Evolutionary conservation across 2,329 filamentous ascomycete species (phyloP), one percentile per base, ranked within the genome.

Genomic region (Metarhizium brunneum): DNA sequence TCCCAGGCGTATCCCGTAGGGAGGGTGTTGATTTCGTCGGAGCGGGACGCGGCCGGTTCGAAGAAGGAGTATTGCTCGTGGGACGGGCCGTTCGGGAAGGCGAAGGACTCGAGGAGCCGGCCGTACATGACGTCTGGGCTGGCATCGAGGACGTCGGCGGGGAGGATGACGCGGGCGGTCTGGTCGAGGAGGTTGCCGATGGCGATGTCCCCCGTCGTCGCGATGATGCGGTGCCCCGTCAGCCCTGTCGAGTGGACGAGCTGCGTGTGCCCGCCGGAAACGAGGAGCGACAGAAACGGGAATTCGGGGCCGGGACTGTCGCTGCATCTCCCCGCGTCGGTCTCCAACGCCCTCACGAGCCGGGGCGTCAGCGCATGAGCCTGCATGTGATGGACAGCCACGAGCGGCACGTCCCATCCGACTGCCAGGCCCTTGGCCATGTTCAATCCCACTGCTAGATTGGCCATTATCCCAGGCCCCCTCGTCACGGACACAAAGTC

Each of bases 381-480:
- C 69, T 96, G 92, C 94, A 99, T 97, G 70, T 99, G 94, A 69
- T 99, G 88, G 1, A 96, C 88, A 0, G 85, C 94, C 1, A 97
- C 69, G 36, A 97, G 74, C 3, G 92, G 92, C 42, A 91, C 80
- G 60, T 84, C 80, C 89, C 89, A 95, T 42, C 90, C 91, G 20
- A 88, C 77, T 0, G 92, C 84, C 20, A 97, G 78, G 0, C 91
- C 94, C 71, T 97, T 97, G 18, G 90, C 94, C 25, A 85, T 86
- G 66, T 90, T 85, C 11, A 97, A 69, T 0, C 94, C 94, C 16
- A 86, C 84, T 20, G 84, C 80, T 35, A 99, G 77, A 63, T 89
- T 90, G 5, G 86, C 80, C 35, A 81, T 75, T 88, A 96, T 96
- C 20, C 94, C 94, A 0, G 94, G 94, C 0, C 94, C 94, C 55